Evolutionary conservation across 805 yeast species (phyloP).

Genomic region (Priceomyces haplophilus): DNA sequence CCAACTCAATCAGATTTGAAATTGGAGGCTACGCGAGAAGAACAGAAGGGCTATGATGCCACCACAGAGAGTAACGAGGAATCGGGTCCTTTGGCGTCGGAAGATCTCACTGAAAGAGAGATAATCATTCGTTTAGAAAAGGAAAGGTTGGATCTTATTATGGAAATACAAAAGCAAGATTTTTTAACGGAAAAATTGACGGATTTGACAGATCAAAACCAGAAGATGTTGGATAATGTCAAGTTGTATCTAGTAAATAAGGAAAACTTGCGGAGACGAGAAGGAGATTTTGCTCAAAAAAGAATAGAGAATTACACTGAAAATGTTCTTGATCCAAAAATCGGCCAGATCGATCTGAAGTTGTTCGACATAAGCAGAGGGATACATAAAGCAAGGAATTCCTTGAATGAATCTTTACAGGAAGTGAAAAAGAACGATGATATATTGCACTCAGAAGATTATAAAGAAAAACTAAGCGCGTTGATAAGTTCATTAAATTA

Average conservation of each 20-base stretch:
- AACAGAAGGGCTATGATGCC: neutral
- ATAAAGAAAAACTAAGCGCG: slow-evolving; percentile 13
- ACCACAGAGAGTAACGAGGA: neutral
- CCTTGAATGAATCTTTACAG: slow-evolving; percentile 4
- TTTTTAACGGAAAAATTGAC: slow-evolving; percentile 26
- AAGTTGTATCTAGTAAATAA: slow-evolving; percentile 26
- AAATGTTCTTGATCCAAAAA: slow-evolving; percentile 11
- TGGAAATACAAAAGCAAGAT: slow-evolving; percentile 41
- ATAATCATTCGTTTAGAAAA: slow-evolving; percentile 25
- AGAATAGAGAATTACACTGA: slow-evolving; percentile 13
- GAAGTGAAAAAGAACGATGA: slow-evolving; percentile 8
- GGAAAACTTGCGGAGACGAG: slow-evolving; percentile 18
- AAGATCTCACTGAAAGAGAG: slow-evolving; percentile 22
- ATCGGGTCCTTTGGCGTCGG: slow-evolving; percentile 39
- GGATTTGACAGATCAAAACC: slow-evolving; percentile 32
- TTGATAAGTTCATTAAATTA: slow-evolving; percentile 17
- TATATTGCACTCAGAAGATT: slow-evolving; percentile 12
- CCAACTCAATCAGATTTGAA: slow-evolving; percentile 9
- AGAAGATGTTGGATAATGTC: slow-evolving; percentile 31
- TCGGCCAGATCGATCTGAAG: slow-evolving; percentile 12
- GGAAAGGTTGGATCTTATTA: slow-evolving; percentile 27
- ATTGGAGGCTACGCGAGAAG: neutral
- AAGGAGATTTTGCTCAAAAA: slow-evolving; percentile 9
- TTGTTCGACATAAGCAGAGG: slow-evolving; percentile 11
- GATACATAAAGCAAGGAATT: slow-evolving; percentile 6